Evolutionary conservation across 495 filamentous ascomycete species (phyloP), one percentile per base, ranked within the genome.

Genomic region (Pyrenopolyporus hunteri): DNA sequence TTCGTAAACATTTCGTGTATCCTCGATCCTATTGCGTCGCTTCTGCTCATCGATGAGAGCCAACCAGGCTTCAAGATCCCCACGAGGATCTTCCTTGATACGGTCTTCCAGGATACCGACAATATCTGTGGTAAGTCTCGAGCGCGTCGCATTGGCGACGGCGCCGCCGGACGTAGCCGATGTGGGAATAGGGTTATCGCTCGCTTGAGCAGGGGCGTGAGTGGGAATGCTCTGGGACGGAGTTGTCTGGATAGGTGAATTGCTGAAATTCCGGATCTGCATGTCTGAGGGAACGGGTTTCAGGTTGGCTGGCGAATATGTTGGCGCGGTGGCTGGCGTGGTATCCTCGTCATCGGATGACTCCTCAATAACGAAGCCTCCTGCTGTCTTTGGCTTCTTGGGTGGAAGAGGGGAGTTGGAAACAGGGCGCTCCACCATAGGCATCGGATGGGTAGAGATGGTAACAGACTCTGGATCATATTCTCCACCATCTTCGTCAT

Each of bases 41-140:
- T 86, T 87, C 71, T 97, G 87, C 74, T 98, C 93, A 59, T 81
- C 81, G 71, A 98, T 92, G 67, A 98, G 79, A 53, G 82, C 81
- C 64, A 93, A 74, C 94, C 94, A 98, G 11, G 93, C 91, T 43
- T 92, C 86, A 62, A 93, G 80, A 68, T 97, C 94, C 58, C 93
- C 94, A 56, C 88, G 86, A 22, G 95, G 90, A 71, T 98, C 94
- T 63, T 97, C 90, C 57, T 85, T 85, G 68, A 97, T 88, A 58
- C 93, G 83, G 67, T 95, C 91, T 74, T 98, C 92, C 57, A 97
- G 80, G 33, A 93, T 87, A 8, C 91, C 89, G 63, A 96, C 81
- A 48, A 81, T 82, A 74, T 97, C 91, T 74, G 89, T 84, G 33
- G 90, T 85, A 50, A 92, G 78, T 45, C 64, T 68, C 10, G 59